These are phyloP conservation scores for Puccinellia tenuiflora DNA, from an alignment of 176 grass and related monocot genomes.

Conservation along the genomic window DNA sequence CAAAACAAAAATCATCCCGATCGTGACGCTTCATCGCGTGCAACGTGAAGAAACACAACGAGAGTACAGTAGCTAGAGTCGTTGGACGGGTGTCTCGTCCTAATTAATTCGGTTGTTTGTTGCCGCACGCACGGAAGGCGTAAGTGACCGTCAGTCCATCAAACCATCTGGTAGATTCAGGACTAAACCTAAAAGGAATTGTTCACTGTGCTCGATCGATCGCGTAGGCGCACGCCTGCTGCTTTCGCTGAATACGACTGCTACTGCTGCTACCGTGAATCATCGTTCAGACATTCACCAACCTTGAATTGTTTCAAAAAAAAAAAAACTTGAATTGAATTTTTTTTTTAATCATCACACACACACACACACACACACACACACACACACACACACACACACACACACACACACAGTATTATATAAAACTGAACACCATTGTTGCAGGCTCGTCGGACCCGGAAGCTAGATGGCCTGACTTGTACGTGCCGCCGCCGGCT, in stretches of 20 bases:
- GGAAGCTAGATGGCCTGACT: neutral
- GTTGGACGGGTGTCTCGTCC: neutral
- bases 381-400: too few species aligned
- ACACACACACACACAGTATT: too few species aligned
- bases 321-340: too few species aligned
- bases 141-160: neutral
- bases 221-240: neutral
- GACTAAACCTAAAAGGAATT: neutral
- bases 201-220: neutral
- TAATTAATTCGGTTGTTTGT: neutral
- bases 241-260: neutral
- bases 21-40: neutral
- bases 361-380: too few species aligned
- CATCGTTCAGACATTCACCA: neutral
- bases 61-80: neutral
- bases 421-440: too few species aligned
- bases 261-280: neutral
- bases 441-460: neutral
- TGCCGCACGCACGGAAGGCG: neutral
- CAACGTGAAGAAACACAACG: neutral
- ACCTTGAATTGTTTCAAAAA: too few species aligned
- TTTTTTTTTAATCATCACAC: too few species aligned
- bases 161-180: neutral
- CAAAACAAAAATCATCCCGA: conserved; percentile 2
- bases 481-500: conserved; percentile 23